Evolutionary conservation across 2,329 filamentous ascomycete species (phyloP).

Genomic region (Fusarium sp.): DNA sequence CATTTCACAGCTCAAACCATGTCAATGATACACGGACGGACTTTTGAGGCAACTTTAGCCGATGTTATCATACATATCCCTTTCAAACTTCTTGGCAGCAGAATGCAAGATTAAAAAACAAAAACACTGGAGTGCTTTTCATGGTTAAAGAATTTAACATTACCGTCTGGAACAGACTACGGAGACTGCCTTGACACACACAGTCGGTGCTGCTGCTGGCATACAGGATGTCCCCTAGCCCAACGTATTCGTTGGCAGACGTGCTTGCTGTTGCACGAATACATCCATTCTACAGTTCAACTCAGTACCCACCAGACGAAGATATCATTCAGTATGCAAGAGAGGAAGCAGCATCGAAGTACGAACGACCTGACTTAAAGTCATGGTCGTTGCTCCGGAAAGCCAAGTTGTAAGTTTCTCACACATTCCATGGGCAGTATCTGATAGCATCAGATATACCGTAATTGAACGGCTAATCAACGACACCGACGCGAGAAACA

Average conservation of each 20-base stretch:
- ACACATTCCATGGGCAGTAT: fast-evolving
- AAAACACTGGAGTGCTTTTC: too few relatives aligned
- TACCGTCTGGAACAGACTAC: fast-evolving
- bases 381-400: slow-evolving; percentile 35
- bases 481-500: slow-evolving; percentile 47
- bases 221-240: not conserved
- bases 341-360: not conserved
- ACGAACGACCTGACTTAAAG: not conserved
- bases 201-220: fast-evolving
- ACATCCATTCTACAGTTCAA: slow-evolving; percentile 49
- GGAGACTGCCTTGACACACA: not conserved
- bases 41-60: not conserved
- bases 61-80: not conserved
- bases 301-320: slow-evolving; percentile 45
- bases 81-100: too few relatives aligned
- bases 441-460: slow-evolving; percentile 44
- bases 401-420: slow-evolving; percentile 33
- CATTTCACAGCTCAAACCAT: not conserved
- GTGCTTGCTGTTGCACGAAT: slow-evolving; percentile 47
- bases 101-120: not conserved
- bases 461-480: slow-evolving; percentile 47
- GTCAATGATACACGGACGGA: fast-evolving
- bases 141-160: fast-evolving
- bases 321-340: slow-evolving; percentile 1
- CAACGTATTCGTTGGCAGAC: slow-evolving; percentile 38